Evolutionary conservation across 768 basidiomycete genomes (phyloP).

Genomic region (Termitomyces sp.): DNA sequence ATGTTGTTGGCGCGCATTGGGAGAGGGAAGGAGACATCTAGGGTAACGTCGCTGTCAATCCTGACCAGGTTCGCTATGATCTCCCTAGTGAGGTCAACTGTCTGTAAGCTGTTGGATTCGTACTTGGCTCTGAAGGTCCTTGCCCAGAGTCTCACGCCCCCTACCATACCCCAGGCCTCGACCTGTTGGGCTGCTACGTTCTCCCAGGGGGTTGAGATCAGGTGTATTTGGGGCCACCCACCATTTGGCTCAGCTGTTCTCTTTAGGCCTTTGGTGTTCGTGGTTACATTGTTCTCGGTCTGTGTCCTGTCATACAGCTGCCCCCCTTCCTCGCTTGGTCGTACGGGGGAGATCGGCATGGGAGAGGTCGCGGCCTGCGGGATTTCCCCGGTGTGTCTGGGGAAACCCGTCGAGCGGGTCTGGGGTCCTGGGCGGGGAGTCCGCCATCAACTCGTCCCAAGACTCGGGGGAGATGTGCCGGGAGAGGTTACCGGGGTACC

Average conservation of each 20-base stretch:
- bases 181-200: not conserved
- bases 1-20: not conserved
- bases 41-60: accelerated
- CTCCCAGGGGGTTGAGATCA: not conserved
- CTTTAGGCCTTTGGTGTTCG: not conserved
- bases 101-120: not conserved
- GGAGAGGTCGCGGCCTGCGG: too few species aligned
- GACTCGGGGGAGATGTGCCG: too few species aligned
- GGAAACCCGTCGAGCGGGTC: too few species aligned
- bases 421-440: too few species aligned
- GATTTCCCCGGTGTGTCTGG: too few species aligned
- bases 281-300: not conserved
- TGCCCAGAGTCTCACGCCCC: not conserved
- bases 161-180: not conserved
- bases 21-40: not conserved
- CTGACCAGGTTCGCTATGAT: not conserved
- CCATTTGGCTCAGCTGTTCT: not conserved
- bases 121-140: not conserved
- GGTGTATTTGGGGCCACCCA: not conserved
- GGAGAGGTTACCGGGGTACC: too few species aligned
- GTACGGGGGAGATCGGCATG: too few species aligned
- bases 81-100: not conserved
- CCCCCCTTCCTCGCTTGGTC: too few species aligned
- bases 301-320: too few species aligned
- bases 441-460: too few species aligned